phyloP scores from a whole-genome alignment of 2,329 filamentous ascomycete species.

The Neofusicoccum parvum region DNA sequence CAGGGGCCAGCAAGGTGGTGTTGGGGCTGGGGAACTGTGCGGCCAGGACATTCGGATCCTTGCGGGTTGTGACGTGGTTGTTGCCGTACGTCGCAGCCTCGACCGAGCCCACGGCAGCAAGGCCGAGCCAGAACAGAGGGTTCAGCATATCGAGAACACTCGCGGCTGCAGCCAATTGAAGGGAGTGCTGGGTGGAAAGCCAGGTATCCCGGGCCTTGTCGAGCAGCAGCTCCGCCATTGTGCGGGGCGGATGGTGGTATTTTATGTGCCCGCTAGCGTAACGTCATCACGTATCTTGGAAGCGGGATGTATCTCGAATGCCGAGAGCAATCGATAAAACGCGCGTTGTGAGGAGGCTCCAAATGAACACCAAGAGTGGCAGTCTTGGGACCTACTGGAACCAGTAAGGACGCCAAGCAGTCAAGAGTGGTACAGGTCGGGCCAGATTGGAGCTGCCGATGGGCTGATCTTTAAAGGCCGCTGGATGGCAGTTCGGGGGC shows the following conservation, averaged over 20 bases:
- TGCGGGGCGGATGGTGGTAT: neutral
- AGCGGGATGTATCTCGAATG: neutral
- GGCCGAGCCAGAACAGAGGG: neutral
- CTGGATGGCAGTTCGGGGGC: neutral
- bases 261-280: neutral
- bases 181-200: neutral
- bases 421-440: constrained; percentile 7
- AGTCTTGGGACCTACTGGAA: constrained; percentile 3
- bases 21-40: constrained; percentile 37
- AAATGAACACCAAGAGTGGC: neutral
- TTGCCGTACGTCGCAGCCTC: constrained; percentile 30
- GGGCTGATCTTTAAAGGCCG: neutral
- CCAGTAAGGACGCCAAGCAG: constrained; percentile 2
- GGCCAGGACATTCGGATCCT: constrained; percentile 38
- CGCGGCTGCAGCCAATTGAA: neutral
- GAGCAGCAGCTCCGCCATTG: neutral
- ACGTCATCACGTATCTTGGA: neutral
- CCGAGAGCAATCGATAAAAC: neutral
- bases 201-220: neutral
- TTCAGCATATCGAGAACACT: neutral
- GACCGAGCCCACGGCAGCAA: neutral
- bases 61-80: constrained; percentile 31
- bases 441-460: neutral
- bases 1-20: constrained; percentile 34
- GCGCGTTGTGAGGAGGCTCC: neutral